Evolutionary conservation across 352 stramenopile species (phyloP), one percentile per base, ranked within the genome.

Genomic region (Thraustochytrium striatum): DNA sequence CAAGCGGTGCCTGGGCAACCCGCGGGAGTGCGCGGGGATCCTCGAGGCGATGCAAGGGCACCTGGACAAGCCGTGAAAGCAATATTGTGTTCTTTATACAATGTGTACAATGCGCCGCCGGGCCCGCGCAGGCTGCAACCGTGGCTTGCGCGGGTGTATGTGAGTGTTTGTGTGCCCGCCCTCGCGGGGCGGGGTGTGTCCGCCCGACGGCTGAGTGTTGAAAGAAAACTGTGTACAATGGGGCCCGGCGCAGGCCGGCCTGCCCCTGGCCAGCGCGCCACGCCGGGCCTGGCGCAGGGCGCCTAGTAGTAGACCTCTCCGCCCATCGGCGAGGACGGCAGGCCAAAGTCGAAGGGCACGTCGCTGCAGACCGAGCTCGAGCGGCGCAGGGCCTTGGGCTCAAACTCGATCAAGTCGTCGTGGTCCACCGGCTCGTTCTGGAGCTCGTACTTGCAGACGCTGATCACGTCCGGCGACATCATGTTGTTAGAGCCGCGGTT

Each of bases 341-440:
- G 65, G 16, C 65, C 65, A 61, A 75, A 75, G 65, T 75, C 50
- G 65, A 75, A 75, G 35, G 65, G 11, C 11, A 75, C 30, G 19
- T 61, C 52, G 65, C 19, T 28, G n/a, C 11, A 16, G 65, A 11
- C 36, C 25, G 47, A 21, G 47, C 47, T 16, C 47, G 16, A 21
- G 47, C 16, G 47, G 16, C 16, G 47, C 16, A 16, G 47, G 52
- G 19, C 25, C n/a, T 72, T 43, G 3, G 61, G 41, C n/a, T 44
- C 65, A 41, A 41, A 62, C 5, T 75, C 65, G 52, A 11, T 28
- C 11, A 75, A n/a, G 25, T 70, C 65, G 43, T 61, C 52, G 47
- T 21, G 47, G 16, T 21, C 47, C 47, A 21, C 47, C 25, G 16
- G 16, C 16, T 55, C 47, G 25, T 55, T 21, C 16, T 55, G 16